phyloP scores from a whole-genome alignment of 805 yeast species.

The Candida ortonii region DNA sequence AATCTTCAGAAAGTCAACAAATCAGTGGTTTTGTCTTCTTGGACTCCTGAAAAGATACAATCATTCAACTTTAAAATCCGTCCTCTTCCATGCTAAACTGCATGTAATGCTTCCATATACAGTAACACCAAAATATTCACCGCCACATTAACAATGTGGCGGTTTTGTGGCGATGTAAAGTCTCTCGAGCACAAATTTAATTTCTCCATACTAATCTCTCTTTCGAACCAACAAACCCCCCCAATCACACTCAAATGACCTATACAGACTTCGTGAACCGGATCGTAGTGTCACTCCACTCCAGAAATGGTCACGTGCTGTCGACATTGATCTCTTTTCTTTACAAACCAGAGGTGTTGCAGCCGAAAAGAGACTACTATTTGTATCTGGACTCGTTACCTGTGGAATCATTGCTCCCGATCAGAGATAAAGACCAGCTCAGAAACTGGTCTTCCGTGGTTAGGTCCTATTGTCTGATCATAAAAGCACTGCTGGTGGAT shows the following conservation, averaged over 20 bases:
- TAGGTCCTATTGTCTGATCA: conserved; percentile 12
- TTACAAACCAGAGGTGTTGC: conserved; percentile 18
- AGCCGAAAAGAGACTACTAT: conserved; percentile 16
- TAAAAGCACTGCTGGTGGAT: conserved; percentile 20
- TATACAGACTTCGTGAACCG: conserved; percentile 15
- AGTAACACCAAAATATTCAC: conserved; percentile 10
- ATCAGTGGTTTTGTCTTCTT: too few species aligned
- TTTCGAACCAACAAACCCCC: too few species aligned
- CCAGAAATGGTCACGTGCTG: conserved; percentile 12
- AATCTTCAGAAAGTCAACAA: too few species aligned
- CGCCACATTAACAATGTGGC: neutral
- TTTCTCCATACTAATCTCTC: too few species aligned
- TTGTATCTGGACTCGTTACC: conserved; percentile 13
- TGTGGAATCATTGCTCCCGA: conserved; percentile 14
- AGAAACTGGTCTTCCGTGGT: conserved; percentile 11
- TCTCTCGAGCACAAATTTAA: too few species aligned
- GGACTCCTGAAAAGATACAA: too few species aligned
- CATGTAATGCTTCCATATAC: conserved; percentile 8
- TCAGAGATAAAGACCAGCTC: conserved; percentile 10
- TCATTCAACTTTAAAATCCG: neutral
- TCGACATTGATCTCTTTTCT: conserved; percentile 16
- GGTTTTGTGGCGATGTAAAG: neutral
- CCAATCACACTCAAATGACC: conserved; percentile 15
- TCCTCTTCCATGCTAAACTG: conserved; percentile 6
- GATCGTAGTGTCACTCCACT: conserved; percentile 10